Evolutionary conservation across 495 filamentous ascomycete species (phyloP).

Genomic region (Cudoniella acicularis): DNA sequence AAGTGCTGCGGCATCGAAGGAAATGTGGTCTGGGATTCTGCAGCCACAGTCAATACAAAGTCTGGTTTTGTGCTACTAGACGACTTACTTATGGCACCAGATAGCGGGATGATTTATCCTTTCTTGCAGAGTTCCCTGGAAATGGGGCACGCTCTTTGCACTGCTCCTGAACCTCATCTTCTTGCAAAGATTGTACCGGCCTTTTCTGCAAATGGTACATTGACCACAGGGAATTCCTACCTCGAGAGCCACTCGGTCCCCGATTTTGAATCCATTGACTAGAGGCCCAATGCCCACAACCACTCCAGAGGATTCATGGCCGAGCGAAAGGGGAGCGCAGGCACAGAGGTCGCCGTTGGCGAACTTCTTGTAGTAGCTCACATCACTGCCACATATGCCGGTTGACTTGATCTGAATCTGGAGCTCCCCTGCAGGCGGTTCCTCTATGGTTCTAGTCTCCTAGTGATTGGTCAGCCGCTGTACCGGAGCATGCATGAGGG

Average conservation of each 20-base stretch:
- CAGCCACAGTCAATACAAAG: slow-evolving; percentile 21
- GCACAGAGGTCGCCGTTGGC: slow-evolving; percentile 80
- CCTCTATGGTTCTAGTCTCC: slow-evolving; percentile 45
- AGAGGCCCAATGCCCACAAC: slow-evolving; percentile 61
- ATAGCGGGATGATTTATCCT: slow-evolving; percentile 80
- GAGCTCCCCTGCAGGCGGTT: slow-evolving; percentile 52
- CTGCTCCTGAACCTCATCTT: slow-evolving; percentile 78
- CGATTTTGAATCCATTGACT: slow-evolving; percentile 50
- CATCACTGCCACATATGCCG: slow-evolving; percentile 79
- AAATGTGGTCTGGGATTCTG: slow-evolving; percentile 66
- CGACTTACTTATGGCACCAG: slow-evolving; percentile 66
- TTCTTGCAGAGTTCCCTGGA: slow-evolving; percentile 87
- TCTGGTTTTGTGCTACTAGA: neutral
- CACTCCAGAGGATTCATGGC: slow-evolving; percentile 73
- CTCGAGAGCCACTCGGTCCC: slow-evolving; percentile 85
- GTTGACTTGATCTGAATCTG: slow-evolving; percentile 73
- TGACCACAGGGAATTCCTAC: slow-evolving; percentile 77
- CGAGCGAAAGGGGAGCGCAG: slow-evolving; percentile 66
- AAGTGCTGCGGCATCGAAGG: slow-evolving; percentile 72
- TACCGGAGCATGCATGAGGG: slow-evolving; percentile 28
- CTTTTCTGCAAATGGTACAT: slow-evolving; percentile 69
- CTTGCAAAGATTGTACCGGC: slow-evolving; percentile 86
- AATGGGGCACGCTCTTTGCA: slow-evolving; percentile 79
- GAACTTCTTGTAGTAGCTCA: slow-evolving; percentile 82
- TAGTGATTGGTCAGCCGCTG: slow-evolving; percentile 25